Base-by-base conservation (phyloP, 2,329 filamentous ascomycete genomes). In the Diplodia sapinea region DNA sequence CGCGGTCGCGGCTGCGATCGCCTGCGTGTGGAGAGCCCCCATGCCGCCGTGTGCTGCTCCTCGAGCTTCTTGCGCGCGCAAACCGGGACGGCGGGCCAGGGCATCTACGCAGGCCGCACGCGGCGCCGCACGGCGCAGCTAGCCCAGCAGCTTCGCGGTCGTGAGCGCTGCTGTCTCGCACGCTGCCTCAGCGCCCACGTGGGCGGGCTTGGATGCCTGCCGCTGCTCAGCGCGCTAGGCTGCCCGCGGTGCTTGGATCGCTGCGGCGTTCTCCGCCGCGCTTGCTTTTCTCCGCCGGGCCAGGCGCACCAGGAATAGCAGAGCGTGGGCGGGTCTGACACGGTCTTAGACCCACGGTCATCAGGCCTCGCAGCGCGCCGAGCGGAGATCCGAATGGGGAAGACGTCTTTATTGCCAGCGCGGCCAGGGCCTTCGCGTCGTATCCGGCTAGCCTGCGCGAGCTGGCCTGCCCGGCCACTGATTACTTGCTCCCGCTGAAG, bases 331-430 rank as follows among this genome's bases (percentile, higher is more conserved):
- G 29, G 65, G 65, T 67, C 65, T 67, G 52, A 67, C 54, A 59
- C 65, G 55, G 65, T 67, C 65, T 61, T 59, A 67, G 62, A 65
- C 62, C 26, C 62, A n/a, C 59, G 59, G 64, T 66, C 64, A 66
- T 57, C 64, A 66, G 52, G 64, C 64, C 64, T 66, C 64, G 52
- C 43, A 47, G 57, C 40, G 64, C 52, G 47, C 65, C 65, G 65
- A 67, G 65, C 65, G 65, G 65, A 67, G 65, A 67, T 59, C 65
- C 65, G 65, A 66, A 66, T 66, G 47, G 59, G 59, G 59, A 63
- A 63, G 59, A 63, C 43, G 31, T 63, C 59, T 63, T 66, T 66
- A 66, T 66, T 66, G 59, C 59, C 59, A 63, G 59, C 59, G 29
- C 47, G 59, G 62, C 50, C 62, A 65, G 55, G 62, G 38, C 49